These are phyloP conservation scores for Ceratobasidium sp. DNA, from an alignment of 1,284 basidiomycete species.

Conservation along the genomic window DNA sequence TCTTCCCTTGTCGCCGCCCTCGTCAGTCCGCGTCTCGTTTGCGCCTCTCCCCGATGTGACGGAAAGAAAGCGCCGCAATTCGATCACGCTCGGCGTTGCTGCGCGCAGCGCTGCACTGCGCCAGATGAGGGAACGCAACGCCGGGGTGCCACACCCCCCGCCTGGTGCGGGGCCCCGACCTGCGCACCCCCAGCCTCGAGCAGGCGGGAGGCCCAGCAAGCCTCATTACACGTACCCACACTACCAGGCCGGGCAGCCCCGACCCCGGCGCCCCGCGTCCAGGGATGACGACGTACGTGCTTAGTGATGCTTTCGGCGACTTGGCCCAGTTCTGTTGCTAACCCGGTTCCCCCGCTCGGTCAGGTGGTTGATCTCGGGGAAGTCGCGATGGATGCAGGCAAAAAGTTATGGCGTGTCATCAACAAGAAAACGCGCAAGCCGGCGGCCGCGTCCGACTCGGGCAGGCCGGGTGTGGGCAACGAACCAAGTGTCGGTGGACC, in stretches of 20 bases:
- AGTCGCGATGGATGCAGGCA: conserved; percentile 42
- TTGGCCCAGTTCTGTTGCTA: neutral
- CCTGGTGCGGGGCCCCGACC: conserved; percentile 12
- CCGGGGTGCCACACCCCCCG: conserved; percentile 10
- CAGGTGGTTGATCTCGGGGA: conserved; percentile 43
- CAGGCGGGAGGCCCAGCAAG: neutral
- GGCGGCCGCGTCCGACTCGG: conserved; percentile 26
- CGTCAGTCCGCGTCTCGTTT: conserved; percentile 34
- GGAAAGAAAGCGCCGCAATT: conserved; percentile 34
- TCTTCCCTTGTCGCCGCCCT: neutral
- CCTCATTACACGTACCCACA: conserved; percentile 24
- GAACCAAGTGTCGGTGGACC: conserved; percentile 19
- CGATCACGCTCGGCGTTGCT: conserved; percentile 43
- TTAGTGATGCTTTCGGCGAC: neutral
- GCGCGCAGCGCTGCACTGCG: conserved; percentile 38
- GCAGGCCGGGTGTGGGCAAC: conserved; percentile 8
- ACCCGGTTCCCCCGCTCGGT: conserved; percentile 7
- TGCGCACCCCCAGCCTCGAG: neutral
- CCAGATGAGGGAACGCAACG: neutral
- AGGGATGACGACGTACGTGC: conserved; percentile 38
- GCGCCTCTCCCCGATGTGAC: conserved; percentile 38
- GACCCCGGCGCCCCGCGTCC: conserved; percentile 27
- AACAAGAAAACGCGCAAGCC: conserved; percentile 24
- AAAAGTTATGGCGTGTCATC: conserved; percentile 41
- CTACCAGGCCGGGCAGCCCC: conserved; percentile 15